Conservation (phyloP, 345 rosid species). For the Syzygium aromaticum region DNA sequence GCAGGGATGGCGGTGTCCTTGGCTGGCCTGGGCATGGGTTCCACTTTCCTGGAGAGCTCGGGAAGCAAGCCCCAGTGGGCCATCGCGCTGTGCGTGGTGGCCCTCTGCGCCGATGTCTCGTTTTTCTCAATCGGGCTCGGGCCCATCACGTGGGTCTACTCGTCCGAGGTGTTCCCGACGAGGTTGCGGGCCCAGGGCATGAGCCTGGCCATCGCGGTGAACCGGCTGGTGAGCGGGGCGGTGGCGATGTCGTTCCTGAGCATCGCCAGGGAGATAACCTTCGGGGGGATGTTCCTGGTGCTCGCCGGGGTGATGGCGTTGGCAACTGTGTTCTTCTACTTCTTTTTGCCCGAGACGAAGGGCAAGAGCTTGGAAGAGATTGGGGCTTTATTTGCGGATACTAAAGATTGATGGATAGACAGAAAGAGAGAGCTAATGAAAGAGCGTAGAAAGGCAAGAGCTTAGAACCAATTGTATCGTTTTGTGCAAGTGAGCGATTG, state of each 20-base stretch:
- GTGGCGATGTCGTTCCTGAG: slow-evolving; percentile 55
- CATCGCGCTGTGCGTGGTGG: slow-evolving; percentile 25
- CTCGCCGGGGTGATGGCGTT: slow-evolving; percentile 34
- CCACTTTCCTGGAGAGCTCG: slow-evolving; percentile 18
- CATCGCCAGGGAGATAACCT: slow-evolving; percentile 26
- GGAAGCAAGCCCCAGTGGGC: slow-evolving; percentile 35
- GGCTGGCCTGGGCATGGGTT: slow-evolving; percentile 34
- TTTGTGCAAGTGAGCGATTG: background rate
- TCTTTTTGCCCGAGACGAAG: slow-evolving; percentile 52
- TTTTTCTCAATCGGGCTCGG: slow-evolving; percentile 70
- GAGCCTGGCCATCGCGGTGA: slow-evolving; percentile 51
- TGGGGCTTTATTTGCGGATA: slow-evolving; percentile 36
- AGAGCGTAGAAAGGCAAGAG: background rate
- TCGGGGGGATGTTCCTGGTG: slow-evolving; percentile 48
- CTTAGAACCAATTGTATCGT: background rate
- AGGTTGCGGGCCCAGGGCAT: slow-evolving; percentile 70
- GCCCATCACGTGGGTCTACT: slow-evolving; percentile 72
- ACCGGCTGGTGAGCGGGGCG: slow-evolving; percentile 54
- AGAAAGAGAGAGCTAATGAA: background rate
- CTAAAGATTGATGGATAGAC: background rate
- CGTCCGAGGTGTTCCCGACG: slow-evolving; percentile 57
- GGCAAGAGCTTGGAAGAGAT: slow-evolving; percentile 58
- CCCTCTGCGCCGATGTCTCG: slow-evolving; percentile 44
- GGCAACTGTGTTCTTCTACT: slow-evolving; percentile 39
- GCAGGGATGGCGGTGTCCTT: slow-evolving; percentile 44